Conservation (phyloP, 2,329 filamentous ascomycete genomes). For the Ophiostoma sp. region DNA sequence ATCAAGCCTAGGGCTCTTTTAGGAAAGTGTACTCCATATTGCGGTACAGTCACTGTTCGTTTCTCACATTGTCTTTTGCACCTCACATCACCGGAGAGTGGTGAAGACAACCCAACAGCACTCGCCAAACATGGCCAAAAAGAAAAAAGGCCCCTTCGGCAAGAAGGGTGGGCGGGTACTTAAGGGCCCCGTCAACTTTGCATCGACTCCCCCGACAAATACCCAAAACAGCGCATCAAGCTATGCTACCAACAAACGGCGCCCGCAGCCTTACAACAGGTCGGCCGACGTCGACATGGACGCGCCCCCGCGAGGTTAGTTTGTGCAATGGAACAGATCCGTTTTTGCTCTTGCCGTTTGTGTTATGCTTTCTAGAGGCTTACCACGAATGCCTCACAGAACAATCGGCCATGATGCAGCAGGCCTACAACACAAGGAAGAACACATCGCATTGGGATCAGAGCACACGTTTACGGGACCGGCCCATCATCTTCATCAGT, state of each 20-base stretch:
- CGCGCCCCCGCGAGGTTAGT: neutral
- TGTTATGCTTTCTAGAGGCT: neutral
- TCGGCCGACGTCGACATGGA: neutral
- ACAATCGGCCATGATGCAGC: constrained; percentile 41
- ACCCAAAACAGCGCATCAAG: neutral
- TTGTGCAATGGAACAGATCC: neutral
- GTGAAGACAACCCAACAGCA: neutral
- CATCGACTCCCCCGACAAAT: neutral
- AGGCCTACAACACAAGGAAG: constrained; percentile 47
- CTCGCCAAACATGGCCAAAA: constrained; percentile 25
- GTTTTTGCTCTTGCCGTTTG: neutral
- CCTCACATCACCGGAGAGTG: neutral
- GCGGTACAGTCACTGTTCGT: neutral
- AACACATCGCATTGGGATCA: constrained; percentile 39
- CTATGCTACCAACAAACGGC: neutral
- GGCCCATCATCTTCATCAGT: constrained; percentile 49
- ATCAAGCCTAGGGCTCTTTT: neutral
- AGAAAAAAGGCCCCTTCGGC: constrained; percentile 25
- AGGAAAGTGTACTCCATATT: neutral
- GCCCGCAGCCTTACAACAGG: neutral
- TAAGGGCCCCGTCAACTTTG: constrained; percentile 4
- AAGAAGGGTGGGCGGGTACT: constrained; percentile 18
- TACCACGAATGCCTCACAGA: constrained; percentile 27
- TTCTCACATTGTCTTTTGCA: neutral
- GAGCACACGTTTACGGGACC: constrained; percentile 42